Evolutionary conservation across 2,329 filamentous ascomycete genomes (phyloP), one percentile per base, ranked within the genome.

Genomic region (Raffaelea ambrosiae): DNA sequence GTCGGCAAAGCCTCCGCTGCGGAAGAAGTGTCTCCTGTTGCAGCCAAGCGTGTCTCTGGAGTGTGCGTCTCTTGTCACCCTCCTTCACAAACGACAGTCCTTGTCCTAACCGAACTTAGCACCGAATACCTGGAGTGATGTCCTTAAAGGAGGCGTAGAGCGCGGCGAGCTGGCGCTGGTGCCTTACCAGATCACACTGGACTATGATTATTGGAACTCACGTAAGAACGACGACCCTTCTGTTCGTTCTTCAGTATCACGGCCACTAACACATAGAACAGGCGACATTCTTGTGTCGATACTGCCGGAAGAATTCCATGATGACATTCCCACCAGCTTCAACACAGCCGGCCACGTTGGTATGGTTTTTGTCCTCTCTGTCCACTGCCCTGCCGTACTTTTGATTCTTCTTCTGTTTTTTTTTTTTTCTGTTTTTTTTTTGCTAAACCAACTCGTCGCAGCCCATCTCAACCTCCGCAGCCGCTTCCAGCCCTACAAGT

Each of bases 391-490:
- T n/a, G 29, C 29, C 8, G 29, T 33, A 33, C 18, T 5, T 38
- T 38, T 5, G 35, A 5, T n/a, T 5, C 9, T 14, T 21, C 11
- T 7, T 10, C 9, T 18, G 14, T 22, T 43, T 31, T 21, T 5
- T 9, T 21, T 14, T 21, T 33, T 47, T 45, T 54, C 56, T 29
- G 54, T 54, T 9, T 19, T 20, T 4, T 19, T 16, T 20, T 23
- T 31, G 11, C 14, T 53, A 48, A 51, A 55, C 4, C 11, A 18
- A 4, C 36, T 33, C 22, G 48, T n/a, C n/a, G n/a, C n/a, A 83
- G 91, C 89, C 38, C 93, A 98, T 61, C 71, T 98, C 50, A 98
- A 98, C 64, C 81, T 98, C 29, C 81, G 88, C 44, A 81, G 86
- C 19, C 77, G 83, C 54, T 96, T 89, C 60, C 70, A 88, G 11